phyloP scores from a whole-genome alignment of 1,284 basidiomycete species.

The Cyathus pygmaeus region DNA sequence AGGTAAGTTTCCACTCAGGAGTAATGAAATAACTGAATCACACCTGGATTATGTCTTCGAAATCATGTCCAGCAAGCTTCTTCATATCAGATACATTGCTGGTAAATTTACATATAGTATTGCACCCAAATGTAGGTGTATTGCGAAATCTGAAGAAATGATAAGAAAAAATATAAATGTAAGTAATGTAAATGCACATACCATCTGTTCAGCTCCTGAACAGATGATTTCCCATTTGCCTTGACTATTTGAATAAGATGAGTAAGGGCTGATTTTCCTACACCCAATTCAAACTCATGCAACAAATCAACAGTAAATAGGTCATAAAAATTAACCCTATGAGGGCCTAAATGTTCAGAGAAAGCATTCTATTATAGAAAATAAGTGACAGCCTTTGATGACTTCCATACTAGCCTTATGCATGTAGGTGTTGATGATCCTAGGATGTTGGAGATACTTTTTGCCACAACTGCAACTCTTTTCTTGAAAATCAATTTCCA shows the following conservation, averaged over 20 bases:
- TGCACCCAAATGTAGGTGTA: not conserved
- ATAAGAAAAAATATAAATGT: no score
- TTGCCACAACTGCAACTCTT: conserved; percentile 9
- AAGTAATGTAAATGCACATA: no score
- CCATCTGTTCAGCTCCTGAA: conserved; percentile 23
- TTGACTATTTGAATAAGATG: conserved; percentile 30
- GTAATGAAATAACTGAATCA: not conserved
- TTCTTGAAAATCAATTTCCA: conserved; percentile 18
- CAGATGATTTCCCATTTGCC: conserved; percentile 7
- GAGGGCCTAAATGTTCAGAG: conserved; percentile 9
- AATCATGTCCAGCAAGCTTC: not conserved
- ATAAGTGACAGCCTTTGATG: not conserved
- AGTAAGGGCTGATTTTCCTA: conserved; percentile 26
- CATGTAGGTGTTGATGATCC: conserved; percentile 10
- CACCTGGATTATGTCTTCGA: not conserved
- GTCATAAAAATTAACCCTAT: conserved; percentile 27
- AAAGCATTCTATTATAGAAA: conserved; percentile 27
- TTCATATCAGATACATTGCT: conserved; percentile 1
- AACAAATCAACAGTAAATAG: conserved; percentile 31
- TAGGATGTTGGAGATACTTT: conserved; percentile 11
- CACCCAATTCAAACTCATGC: conserved; percentile 38
- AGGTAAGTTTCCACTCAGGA: not conserved
- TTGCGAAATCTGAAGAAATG: not conserved
- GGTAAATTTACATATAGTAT: not conserved
- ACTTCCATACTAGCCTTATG: conserved; percentile 9